Base-by-base conservation (phyloP, 176 grass and related monocot genomes). In the Oryza nivara region DNA sequence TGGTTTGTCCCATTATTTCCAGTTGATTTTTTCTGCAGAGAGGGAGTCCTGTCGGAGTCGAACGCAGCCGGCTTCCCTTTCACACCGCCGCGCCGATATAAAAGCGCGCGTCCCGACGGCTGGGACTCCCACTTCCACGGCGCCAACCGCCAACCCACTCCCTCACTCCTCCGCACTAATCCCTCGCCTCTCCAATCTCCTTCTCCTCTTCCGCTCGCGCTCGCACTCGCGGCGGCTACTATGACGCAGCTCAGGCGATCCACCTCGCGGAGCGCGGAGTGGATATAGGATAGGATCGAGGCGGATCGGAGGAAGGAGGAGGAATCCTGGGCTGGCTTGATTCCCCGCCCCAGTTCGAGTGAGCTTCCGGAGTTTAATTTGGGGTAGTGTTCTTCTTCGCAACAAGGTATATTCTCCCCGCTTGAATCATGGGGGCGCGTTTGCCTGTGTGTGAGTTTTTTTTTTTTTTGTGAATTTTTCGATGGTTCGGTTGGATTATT, bases 61-160 rank as follows among this genome's bases (percentile, higher is more conserved):
- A 5, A 38, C 36, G 36, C 36, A 6, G 36, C 36, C 5, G 36
- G 36, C 36, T 38, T 41, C 40, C 47, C 4, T 49, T 49, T 49
- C 47, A 49, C 51, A 19, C 16, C 51, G 5, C 51, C 1, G 4
- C 51, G 16, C 16, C 4, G 4, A 19, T 81, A 85, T 70, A 84
- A 80, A 80, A 78, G 6, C 49, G 76, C 74, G 34, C 61, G 47
- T 73, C 61, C n/a, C 70, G 82, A 75, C 72, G 77, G 10, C 82
- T 2, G 30, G 12, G 54, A n/a, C 82, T 63, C 40, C 64, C 35
- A 7, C 19, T 70, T 81, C 48, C 79, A 83, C 71, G 43, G 43
- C 81, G 60, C 60, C 70, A 35, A 20, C 43, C 11, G 19, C 58
- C 26, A 68, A n/a, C 19, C 68, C 41, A 49, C 20, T 16, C 51